Evolutionary conservation across 2,329 filamentous ascomycete species (phyloP).

Genomic region (Alternaria metachromatica): DNA sequence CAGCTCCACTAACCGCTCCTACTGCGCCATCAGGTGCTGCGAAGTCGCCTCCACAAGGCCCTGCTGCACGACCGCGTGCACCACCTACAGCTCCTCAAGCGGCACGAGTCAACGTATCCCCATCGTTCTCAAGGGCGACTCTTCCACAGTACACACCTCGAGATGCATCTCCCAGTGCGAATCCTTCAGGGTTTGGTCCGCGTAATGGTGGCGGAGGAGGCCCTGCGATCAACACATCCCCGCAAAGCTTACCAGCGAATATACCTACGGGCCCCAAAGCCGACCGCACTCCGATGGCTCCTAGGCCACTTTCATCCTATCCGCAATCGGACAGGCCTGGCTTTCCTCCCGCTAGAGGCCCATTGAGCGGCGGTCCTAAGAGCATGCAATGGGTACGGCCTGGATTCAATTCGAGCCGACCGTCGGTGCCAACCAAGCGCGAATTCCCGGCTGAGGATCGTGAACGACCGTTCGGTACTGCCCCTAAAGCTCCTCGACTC

Average conservation of each 20-base stretch:
- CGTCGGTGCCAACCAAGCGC: slow-evolving; percentile 53
- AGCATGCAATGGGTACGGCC: slow-evolving; percentile 54
- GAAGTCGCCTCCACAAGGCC: slow-evolving; percentile 40
- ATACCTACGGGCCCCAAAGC: slow-evolving; percentile 52
- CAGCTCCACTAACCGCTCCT: slow-evolving; percentile 10
- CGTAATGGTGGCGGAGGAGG: slow-evolving; percentile 27
- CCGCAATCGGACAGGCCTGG: slow-evolving; percentile 35
- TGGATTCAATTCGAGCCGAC: slow-evolving; percentile 42
- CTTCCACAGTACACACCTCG: slow-evolving; percentile 32
- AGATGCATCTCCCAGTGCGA: slow-evolving; percentile 38
- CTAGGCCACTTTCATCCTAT: slow-evolving; percentile 42
- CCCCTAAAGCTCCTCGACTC: slow-evolving; percentile 44
- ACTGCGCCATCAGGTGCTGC: slow-evolving; percentile 18
- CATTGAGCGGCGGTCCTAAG: slow-evolving; percentile 43
- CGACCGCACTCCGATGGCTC: slow-evolving; percentile 38
- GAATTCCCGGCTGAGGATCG: slow-evolving; percentile 55
- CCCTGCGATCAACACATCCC: slow-evolving; percentile 42
- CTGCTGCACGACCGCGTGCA: slow-evolving; percentile 33
- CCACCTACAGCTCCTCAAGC: slow-evolving; percentile 46
- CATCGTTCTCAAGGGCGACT: slow-evolving; percentile 40
- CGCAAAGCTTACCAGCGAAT: slow-evolving; percentile 43
- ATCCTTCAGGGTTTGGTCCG: slow-evolving; percentile 33
- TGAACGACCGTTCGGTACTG: slow-evolving; percentile 41
- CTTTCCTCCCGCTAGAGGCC: slow-evolving; percentile 39
- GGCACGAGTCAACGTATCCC: slow-evolving; percentile 40